phyloP scores from a whole-genome alignment of 345 rosid genomes.

The Theobroma cacao region DNA sequence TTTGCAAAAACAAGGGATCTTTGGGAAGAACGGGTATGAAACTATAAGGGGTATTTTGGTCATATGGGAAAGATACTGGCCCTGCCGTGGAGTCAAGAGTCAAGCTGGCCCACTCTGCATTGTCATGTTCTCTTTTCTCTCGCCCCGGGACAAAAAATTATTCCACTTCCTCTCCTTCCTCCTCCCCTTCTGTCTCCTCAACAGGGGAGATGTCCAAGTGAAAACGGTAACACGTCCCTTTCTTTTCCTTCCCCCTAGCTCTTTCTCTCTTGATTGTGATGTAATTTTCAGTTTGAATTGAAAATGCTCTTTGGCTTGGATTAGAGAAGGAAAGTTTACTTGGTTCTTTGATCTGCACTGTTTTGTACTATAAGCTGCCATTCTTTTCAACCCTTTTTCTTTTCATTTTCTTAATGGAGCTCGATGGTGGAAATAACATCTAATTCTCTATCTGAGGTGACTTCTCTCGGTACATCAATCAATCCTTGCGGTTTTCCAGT shows the following conservation, averaged over 20 bases:
- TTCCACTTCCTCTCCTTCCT: slow-evolving; percentile 9
- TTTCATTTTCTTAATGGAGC: not conserved
- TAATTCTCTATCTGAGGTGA: not conserved
- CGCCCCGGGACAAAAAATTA: slow-evolving; percentile 20
- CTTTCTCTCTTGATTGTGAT: not conserved
- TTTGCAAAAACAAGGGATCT: not conserved
- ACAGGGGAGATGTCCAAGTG: not conserved
- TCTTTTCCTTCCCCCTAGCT: not conserved
- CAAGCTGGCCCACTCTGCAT: not conserved
- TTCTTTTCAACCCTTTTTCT: not conserved
- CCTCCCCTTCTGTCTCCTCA: slow-evolving; percentile 15
- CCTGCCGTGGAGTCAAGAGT: not conserved
- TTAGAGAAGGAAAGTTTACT: not conserved
- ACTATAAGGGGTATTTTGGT: slow-evolving; percentile 12
- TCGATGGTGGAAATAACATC: not conserved
- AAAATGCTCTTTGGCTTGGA: not conserved
- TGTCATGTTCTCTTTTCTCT: slow-evolving; percentile 9
- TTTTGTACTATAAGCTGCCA: slow-evolving; percentile 7
- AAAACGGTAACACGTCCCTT: slow-evolving; percentile 27
- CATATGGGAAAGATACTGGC: not conserved
- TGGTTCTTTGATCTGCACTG: not conserved
- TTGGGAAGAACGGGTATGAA: not conserved
- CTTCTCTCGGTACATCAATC: not conserved
- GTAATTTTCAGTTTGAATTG: not conserved
- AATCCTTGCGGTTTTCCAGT: not conserved